Conservation (phyloP, 2,329 filamentous ascomycete genomes). For the Colletotrichum euphorbiae region DNA sequence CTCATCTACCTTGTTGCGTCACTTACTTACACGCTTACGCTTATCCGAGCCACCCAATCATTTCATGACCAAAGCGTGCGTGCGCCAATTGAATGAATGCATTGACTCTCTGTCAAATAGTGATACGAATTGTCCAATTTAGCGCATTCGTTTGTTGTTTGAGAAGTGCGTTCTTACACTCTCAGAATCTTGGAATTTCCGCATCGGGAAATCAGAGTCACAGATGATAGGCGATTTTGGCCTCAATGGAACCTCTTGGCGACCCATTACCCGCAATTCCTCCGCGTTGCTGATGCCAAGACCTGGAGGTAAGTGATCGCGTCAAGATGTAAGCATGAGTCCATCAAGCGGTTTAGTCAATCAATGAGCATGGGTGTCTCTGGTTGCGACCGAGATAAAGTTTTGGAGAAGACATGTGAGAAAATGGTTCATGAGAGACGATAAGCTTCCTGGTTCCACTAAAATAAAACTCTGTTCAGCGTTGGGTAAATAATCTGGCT, state of each 20-base stretch:
- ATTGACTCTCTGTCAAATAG: too few species aligned
- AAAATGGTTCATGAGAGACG: not conserved
- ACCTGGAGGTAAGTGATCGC: not conserved
- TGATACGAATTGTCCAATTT: not conserved
- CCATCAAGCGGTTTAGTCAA: too few species aligned
- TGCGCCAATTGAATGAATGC: too few species aligned
- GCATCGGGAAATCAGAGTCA: not conserved
- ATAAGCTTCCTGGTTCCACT: not conserved
- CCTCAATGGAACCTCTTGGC: constrained; percentile 10
- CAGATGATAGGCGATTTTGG: constrained; percentile 1
- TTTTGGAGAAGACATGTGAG: not conserved
- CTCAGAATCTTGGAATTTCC: not conserved
- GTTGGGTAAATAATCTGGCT: not conserved
- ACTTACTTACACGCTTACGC: not conserved
- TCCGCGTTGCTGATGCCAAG: not conserved
- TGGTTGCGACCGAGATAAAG: not conserved
- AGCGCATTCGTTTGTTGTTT: not conserved
- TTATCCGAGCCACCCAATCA: too few species aligned
- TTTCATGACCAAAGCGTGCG: not conserved
- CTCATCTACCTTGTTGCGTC: not conserved
- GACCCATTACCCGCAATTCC: not conserved
- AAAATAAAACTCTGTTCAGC: constrained; percentile 6
- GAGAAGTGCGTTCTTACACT: not conserved
- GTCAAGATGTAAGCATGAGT: not conserved
- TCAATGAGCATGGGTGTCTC: not conserved